Conservation (phyloP, 305 asterid genomes). For the Solanum hybrid region DNA sequence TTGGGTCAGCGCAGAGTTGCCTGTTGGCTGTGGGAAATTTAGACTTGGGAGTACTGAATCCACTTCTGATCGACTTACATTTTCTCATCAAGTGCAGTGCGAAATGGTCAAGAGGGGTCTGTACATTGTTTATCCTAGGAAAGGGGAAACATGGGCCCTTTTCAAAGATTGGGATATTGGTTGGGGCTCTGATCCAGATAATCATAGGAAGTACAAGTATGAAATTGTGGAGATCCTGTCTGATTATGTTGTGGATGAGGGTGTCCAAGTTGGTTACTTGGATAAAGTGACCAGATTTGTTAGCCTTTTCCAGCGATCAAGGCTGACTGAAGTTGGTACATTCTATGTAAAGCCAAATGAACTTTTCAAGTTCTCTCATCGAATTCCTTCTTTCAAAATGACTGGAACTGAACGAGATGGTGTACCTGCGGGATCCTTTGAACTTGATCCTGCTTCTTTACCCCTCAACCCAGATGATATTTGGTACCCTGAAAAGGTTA, state of each 20-base stretch:
- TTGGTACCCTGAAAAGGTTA: conserved; percentile 28
- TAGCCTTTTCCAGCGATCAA: conserved; percentile 52
- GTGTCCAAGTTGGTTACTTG: conserved; percentile 44
- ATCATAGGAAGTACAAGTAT: conserved; percentile 35
- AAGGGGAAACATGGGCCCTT: conserved; percentile 81
- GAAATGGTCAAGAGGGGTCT: conserved; percentile 35
- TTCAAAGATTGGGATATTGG: conserved; percentile 52
- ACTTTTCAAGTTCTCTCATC: conserved; percentile 58
- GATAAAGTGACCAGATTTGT: conserved; percentile 57
- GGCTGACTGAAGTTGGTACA: conserved; percentile 1
- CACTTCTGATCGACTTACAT: conserved; percentile 24
- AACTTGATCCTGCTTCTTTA: conserved; percentile 70
- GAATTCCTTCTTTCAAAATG: conserved; percentile 55
- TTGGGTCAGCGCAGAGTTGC: conserved; percentile 49
- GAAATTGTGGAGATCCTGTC: conserved; percentile 73
- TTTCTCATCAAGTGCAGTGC: conserved; percentile 58
- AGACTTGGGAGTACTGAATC: conserved; percentile 29
- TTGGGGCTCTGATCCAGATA: conserved; percentile 46
- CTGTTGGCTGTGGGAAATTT: conserved; percentile 76
- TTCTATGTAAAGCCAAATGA: conserved; percentile 34
- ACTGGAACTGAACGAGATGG: conserved; percentile 60
- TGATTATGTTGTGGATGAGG: conserved; percentile 33
- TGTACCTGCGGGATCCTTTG: conserved; percentile 63
- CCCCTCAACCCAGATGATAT: conserved; percentile 37
- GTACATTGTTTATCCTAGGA: conserved; percentile 44